A percentile compares a stretch with the other conserved stretches of the same genome.
phyloP scores from a whole-genome alignment of 352 stramenopile genomes.

The Phytophthora rubi region DNA sequence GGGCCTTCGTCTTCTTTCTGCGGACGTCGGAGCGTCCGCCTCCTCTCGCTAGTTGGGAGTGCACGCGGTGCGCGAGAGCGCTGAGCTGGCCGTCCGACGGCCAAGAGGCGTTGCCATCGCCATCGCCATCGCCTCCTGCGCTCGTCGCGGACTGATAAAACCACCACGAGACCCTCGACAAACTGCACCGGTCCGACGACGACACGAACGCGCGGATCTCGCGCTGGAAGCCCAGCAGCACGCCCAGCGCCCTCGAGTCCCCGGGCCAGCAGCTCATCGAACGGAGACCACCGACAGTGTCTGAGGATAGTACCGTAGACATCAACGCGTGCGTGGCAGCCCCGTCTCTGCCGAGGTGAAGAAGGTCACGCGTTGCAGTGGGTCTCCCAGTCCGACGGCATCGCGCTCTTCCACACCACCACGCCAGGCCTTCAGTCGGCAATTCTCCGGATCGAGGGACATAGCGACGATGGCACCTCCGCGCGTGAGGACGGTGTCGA shows the following conservation, averaged over 20 bases:
- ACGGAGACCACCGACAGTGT: conserved; percentile 17
- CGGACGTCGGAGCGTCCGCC: no score
- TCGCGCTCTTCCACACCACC: no score
- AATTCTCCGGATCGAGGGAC: no score
- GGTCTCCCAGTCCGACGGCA: background rate
- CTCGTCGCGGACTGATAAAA: conserved; percentile 7
- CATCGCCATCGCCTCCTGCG: background rate
- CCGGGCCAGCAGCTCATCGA: conserved; percentile 21
- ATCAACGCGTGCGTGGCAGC: conserved; percentile 23
- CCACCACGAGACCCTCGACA: conserved; percentile 30
- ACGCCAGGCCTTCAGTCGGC: no score
- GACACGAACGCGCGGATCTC: conserved; percentile 28
- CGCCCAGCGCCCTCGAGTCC: conserved; percentile 23
- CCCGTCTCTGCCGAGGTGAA: conserved; percentile 16
- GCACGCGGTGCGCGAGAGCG: conserved; percentile 20
- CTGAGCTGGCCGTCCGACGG: conserved; percentile 18
- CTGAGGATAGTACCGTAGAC: conserved; percentile 16
- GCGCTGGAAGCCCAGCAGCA: conserved; percentile 35
- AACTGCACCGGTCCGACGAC: conserved; percentile 10
- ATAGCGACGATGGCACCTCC: conserved; percentile 12
- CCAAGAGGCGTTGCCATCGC: conserved; percentile 1
- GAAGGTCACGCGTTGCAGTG: conserved; percentile 2
- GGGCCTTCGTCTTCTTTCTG: conserved; percentile 13
- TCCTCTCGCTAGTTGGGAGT: conserved; percentile 18
- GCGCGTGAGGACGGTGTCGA: conserved; percentile 11